These are phyloP conservation scores for Lycium barbarum DNA, from an alignment of 257 asterid genomes.

Conservation along the genomic window DNA sequence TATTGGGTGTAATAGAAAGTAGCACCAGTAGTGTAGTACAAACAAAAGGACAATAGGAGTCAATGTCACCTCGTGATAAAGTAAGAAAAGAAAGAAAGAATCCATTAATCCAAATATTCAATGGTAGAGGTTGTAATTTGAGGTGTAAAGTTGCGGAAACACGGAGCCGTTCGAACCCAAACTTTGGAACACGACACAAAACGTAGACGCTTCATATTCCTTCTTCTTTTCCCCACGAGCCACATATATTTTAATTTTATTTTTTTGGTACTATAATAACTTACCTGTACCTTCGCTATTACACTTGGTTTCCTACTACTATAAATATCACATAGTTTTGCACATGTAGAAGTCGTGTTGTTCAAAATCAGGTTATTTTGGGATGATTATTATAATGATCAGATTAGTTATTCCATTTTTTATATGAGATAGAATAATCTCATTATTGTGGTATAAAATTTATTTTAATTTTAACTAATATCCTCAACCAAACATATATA, in stretches of 20 bases:
- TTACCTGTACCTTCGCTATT: background rate
- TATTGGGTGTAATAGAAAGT: slow-evolving; percentile 5
- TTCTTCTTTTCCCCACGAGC: slow-evolving; percentile 21
- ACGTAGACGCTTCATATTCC: slow-evolving; percentile 36
- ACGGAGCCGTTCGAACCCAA: slow-evolving; percentile 73
- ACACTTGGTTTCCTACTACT: too few species aligned
- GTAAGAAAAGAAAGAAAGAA: background rate
- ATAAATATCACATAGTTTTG: too few species aligned
- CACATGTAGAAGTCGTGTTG: too few species aligned
- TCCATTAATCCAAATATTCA: slow-evolving; percentile 34
- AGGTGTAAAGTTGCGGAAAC: slow-evolving; percentile 57
- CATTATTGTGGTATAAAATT: too few species aligned
- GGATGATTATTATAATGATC: too few species aligned
- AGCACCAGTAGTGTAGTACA: slow-evolving; percentile 6
- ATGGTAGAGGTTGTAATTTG: slow-evolving; percentile 42
- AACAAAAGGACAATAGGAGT: slow-evolving; percentile 16
- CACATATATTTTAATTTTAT: background rate
- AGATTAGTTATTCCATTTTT: too few species aligned
- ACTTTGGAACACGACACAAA: slow-evolving; percentile 48
- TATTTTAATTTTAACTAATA: too few species aligned
- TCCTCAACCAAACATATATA: too few species aligned
- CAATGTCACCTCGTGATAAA: slow-evolving; percentile 8
- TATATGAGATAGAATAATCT: too few species aligned
- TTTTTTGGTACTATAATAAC: background rate
- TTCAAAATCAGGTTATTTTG: too few species aligned